Evolutionary conservation across 495 filamentous ascomycete genomes (phyloP).

Genomic region (Rhypophila decipiens): DNA sequence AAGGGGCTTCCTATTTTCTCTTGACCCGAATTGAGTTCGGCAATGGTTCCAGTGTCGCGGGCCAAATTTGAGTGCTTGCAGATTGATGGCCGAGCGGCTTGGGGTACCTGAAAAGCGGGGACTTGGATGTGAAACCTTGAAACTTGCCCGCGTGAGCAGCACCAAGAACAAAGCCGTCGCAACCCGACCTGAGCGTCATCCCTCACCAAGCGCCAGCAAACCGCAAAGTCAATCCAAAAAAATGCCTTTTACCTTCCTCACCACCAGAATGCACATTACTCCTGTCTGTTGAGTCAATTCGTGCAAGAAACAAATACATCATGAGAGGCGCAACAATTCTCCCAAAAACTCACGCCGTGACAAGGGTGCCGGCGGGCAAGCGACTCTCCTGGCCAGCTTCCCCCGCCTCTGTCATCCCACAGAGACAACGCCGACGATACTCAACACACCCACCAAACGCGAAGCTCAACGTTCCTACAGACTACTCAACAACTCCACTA

Average conservation of each 20-base stretch:
- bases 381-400: not conserved
- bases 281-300: not conserved
- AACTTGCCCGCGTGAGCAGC: conserved; percentile 16
- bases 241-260: too few relatives aligned
- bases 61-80: too few relatives aligned
- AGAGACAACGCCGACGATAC: conserved; percentile 19
- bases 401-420: not conserved
- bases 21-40: too few relatives aligned
- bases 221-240: too few relatives aligned
- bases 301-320: not conserved
- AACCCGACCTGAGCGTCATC: conserved; percentile 16
- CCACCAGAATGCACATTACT: conserved; percentile 1
- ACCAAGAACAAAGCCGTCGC: conserved; percentile 21
- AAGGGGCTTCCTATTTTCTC: too few relatives aligned
- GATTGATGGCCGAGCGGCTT: too few relatives aligned
- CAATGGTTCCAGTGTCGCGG: too few relatives aligned
- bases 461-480: conserved; percentile 75
- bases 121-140: too few relatives aligned
- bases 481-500: conserved; percentile 77
- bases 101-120: too few relatives aligned
- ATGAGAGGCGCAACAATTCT: conserved; percentile 16
- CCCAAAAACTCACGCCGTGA: conserved; percentile 2
- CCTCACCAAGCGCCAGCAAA: not conserved
- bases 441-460: conserved; percentile 48
- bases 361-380: not conserved